Base-by-base conservation (phyloP, 1,284 basidiomycete genomes). In the Fomitiporia mediterranea region DNA sequence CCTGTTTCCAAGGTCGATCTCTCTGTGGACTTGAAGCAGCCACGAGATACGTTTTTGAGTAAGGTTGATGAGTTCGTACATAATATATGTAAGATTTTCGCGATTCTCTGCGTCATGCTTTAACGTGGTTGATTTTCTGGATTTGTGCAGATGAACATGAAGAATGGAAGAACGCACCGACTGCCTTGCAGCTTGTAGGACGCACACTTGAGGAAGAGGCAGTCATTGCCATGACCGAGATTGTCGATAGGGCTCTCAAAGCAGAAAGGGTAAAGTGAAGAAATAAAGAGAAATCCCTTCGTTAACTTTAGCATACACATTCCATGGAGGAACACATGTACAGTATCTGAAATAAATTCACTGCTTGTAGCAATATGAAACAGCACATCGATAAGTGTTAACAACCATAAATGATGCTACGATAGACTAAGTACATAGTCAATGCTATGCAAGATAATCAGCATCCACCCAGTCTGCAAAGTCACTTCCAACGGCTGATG, bases 171-270 rank as follows among this genome's bases (percentile, higher is more conserved):
- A 76, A 81, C 57, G 83, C 81, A 0, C 89, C 90, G 0, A 74
- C 91, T 5, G 72, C 75, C n/a, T 68, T 92, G 21, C 89, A 92
- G 63, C 64, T 90, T 4, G 75, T 90, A 2, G 86, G 82, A 0
- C 72, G 80, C 51, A 82, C 81, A n/a, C 72, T 84, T 40, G 85
- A 91, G 64, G 88, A 91, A 61, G 88, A 89, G 64, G 84, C 81
- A 0, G 76, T 87, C 7, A 73, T 89, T 32, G 78, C 73, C 0
- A 81, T 87, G 76, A 74, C 77, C 8, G 80, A 83, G 61, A 75
- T 86, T 30, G 78, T 85, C 4, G 79, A 79, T 53, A 65, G 64
- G 0, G 77, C 78, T 4, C 63, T 79, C 56, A 74, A 70, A 59
- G 49, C 59, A 47, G n/a, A 53, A 46, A 28, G 17, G 4, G 4